Base-by-base conservation (phyloP, 1,139 yeast genomes). In the Ogataea hybrid region DNA sequence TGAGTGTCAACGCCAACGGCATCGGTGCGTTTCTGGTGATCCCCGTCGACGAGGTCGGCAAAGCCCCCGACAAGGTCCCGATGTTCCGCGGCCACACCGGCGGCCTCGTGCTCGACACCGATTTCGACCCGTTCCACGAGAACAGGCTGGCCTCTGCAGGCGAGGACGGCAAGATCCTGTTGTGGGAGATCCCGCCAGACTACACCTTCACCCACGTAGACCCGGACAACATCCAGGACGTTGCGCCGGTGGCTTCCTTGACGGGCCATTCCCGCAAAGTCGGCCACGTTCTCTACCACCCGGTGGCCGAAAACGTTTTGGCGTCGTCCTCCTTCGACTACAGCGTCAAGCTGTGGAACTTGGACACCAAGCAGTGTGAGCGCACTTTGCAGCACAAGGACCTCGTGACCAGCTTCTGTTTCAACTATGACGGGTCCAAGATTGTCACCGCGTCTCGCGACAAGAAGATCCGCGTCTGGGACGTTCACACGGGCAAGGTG, bases 1-100 rank as follows among this genome's bases (percentile, higher is more conserved):
- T 92, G 30, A 75, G 96, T 0, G 85, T 88, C 48, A 89, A 88
- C 63, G 75, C 97, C 16, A 84, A 95, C 6, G 97, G 97, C 33
- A 97, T 97, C 49, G 98, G 98, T 41, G 94, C 97, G 0, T 90
- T 92, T 70, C 96, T 96, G 1, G 84, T 92, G 12, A 81, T 92
- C 43, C 98, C 98, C 2, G 69, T 87, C 23, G 60, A 64, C 8
- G 97, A 90, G 63, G 83, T 79, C 15, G 97, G 97, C n/a, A 92
- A 89, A 63, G 82, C 92, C 8, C 97, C 97, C 5, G 98, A 92
- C 57, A 79, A 84, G 47, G 92, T 89, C 36, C 92, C 97, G 2
- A 73, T 92, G 54, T 92, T 90, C 64, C 79, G 97, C 57, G 98
- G 98, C 15, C 97, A 92, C 63, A 85, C 92, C 39, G 97, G 96